Evolutionary conservation across 1,139 yeast species (phyloP).

Genomic region (Scheffersomyces stambukii): DNA sequence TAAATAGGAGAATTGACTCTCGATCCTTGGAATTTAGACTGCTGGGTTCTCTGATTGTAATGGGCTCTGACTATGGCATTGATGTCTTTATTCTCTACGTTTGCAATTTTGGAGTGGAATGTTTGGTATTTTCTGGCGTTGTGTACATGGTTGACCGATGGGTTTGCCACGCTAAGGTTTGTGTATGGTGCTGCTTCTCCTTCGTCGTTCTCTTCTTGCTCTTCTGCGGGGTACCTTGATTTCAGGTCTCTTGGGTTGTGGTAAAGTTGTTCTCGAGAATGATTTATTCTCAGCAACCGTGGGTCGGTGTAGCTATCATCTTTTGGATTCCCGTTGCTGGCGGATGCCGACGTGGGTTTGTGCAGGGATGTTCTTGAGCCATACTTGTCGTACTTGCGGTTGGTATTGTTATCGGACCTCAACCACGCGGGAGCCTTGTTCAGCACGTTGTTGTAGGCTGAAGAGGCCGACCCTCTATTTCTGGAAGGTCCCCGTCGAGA

Average conservation of each 20-base stretch:
- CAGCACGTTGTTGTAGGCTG: conserved; percentile 22
- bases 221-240: no score
- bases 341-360: no score
- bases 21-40: conserved; percentile 54
- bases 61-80: conserved; percentile 72
- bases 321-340: no score
- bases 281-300: conserved; percentile 5
- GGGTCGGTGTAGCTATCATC: conserved; percentile 2
- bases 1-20: conserved; percentile 81
- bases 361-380: conserved; percentile 22
- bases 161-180: conserved; percentile 28
- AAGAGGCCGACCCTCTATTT: conserved; percentile 11
- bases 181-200: conserved; percentile 25
- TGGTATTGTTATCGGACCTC: conserved; percentile 16
- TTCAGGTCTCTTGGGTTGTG: conserved; percentile 5
- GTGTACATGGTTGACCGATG: conserved; percentile 15
- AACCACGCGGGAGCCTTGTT: conserved; percentile 40
- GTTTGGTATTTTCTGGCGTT: conserved; percentile 24
- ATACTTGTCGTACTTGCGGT: conserved; percentile 39
- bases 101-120: conserved; percentile 37
- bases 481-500: conserved; percentile 19
- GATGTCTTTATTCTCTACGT: conserved; percentile 33
- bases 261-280: conserved; percentile 7
- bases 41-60: conserved; percentile 79
- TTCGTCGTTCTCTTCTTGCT: no score